Evolutionary conservation across 1,139 yeast genomes (phyloP).

Genomic region (Protomyces pachydermus): DNA sequence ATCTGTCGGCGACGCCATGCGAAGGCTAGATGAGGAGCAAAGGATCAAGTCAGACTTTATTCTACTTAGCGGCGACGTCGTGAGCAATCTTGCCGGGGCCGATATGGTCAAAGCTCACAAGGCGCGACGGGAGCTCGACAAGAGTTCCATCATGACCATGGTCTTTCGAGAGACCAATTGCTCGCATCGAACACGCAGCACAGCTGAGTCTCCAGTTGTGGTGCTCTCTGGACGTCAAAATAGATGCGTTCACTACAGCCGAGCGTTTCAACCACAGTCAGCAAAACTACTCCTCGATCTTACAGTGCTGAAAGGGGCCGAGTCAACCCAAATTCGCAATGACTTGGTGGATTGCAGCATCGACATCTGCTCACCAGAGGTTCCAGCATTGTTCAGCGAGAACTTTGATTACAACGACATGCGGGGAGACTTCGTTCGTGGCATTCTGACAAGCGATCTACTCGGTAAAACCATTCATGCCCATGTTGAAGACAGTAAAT

Average conservation of each 20-base stretch:
- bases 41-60: conserved; percentile 83
- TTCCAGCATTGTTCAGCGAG: conserved; percentile 92
- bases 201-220: conserved; percentile 75
- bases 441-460: conserved; percentile 84
- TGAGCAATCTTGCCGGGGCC: conserved; percentile 77
- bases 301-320: conserved; percentile 66
- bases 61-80: conserved; percentile 88
- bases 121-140: conserved; percentile 61
- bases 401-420: conserved; percentile 88
- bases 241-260: conserved; percentile 79
- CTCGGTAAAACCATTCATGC: conserved; percentile 88
- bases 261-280: conserved; percentile 34
- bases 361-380: conserved; percentile 90
- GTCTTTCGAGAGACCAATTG: conserved; percentile 81
- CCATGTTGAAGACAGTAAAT: conserved; percentile 66
- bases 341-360: conserved; percentile 94
- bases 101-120: conserved; percentile 70
- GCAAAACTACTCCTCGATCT: conserved; percentile 65
- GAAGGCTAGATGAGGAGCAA: conserved; percentile 89
- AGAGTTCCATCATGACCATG: conserved; percentile 91
- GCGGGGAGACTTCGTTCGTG: conserved; percentile 82
- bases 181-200: conserved; percentile 66
- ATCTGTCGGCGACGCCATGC: conserved; percentile 95
- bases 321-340: conserved; percentile 73
- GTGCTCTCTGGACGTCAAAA: conserved; percentile 67